These are phyloP conservation scores for Xylaria digitata DNA, from an alignment of 2,329 filamentous ascomycete species.

Conservation along the genomic window DNA sequence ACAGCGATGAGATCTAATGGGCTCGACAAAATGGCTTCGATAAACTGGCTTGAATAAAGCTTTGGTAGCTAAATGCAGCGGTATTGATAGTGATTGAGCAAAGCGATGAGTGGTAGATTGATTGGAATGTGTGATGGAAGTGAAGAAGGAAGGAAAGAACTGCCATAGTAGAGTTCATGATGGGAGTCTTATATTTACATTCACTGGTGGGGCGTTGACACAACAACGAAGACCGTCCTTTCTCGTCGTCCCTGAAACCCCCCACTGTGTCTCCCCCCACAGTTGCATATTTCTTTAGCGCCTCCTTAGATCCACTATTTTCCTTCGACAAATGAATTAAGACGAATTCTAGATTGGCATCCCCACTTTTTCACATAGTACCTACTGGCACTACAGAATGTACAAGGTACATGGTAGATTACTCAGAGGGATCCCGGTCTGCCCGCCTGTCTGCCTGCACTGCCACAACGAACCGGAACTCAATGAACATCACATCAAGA, in stretches of 20 bases:
- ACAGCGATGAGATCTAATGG: slow-evolving; percentile 62
- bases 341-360: neutral
- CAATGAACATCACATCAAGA: neutral
- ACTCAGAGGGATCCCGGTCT: too few species aligned
- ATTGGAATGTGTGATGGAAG: slow-evolving; percentile 30
- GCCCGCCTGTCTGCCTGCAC: neutral
- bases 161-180: slow-evolving; percentile 34
- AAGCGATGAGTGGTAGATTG: slow-evolving; percentile 35
- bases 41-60: slow-evolving; percentile 44
- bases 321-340: neutral
- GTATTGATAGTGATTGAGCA: slow-evolving; percentile 33
- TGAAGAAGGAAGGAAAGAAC: slow-evolving; percentile 2
- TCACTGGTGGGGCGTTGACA: slow-evolving; percentile 44
- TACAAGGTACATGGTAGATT: too few species aligned
- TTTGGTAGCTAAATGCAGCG: slow-evolving; percentile 38
- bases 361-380: neutral
- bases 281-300: neutral
- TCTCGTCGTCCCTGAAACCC: neutral
- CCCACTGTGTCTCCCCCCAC: neutral
- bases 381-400: too few species aligned
- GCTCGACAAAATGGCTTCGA: slow-evolving; percentile 53
- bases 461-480: slow-evolving; percentile 7
- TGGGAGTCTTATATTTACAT: slow-evolving; percentile 45
- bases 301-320: neutral
- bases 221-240: slow-evolving; percentile 27